A percentile compares a stretch with the other conserved stretches of the same genome.
phyloP scores from a whole-genome alignment of 2,329 filamentous ascomycete species.

The Ceratocystis cubensis region DNA sequence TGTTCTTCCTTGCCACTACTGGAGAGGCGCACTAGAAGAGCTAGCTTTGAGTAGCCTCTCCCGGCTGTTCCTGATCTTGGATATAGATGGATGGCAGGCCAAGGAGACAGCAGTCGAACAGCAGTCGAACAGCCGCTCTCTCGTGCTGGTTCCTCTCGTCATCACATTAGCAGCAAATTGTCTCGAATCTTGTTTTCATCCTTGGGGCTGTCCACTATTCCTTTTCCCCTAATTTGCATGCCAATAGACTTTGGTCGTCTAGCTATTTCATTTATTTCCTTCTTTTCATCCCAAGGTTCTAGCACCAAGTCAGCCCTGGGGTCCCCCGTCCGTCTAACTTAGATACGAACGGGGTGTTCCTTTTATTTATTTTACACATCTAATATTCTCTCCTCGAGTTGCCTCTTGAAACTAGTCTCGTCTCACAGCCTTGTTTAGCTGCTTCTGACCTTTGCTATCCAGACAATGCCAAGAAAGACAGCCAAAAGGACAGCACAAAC shows the following conservation, averaged over 20 bases:
- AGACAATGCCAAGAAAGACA: conserved; percentile 3
- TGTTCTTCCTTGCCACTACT: no score
- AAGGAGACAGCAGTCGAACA: not conserved
- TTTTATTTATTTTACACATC: not conserved
- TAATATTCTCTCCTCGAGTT: not conserved
- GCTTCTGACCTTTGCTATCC: not conserved
- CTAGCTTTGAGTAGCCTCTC: no score
- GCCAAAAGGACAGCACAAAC: not conserved
- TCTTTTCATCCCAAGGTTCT: not conserved
- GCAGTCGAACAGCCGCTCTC: not conserved
- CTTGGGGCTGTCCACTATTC: not conserved
- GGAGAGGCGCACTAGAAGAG: no score
- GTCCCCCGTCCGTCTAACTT: not conserved
- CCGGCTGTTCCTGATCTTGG: not conserved
- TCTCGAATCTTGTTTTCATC: not conserved
- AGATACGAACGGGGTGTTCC: not conserved
- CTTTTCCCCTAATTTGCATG: not conserved
- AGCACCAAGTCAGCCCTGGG: not conserved
- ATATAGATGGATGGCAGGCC: not conserved
- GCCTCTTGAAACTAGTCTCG: conserved; percentile 4
- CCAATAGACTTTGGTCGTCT: not conserved
- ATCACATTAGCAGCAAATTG: not conserved
- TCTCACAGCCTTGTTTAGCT: conserved; percentile 5
- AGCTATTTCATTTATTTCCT: not conserved
- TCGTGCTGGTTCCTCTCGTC: not conserved